These are phyloP conservation scores for Aulographum hederae DNA, from an alignment of 2,329 filamentous ascomycete genomes.

Conservation along the genomic window DNA sequence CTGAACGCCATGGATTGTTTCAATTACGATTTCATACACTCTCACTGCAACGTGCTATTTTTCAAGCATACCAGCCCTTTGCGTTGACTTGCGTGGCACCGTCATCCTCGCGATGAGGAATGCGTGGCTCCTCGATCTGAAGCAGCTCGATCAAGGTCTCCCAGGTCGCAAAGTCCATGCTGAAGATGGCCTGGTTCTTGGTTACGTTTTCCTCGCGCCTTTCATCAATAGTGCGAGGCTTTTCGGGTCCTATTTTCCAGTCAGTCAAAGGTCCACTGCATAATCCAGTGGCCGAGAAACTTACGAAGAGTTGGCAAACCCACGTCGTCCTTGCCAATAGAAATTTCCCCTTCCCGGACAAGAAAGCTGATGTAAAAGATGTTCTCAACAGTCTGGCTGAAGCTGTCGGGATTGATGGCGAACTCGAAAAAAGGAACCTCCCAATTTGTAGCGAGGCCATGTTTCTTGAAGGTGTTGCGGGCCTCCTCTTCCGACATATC, in stretches of 20 bases:
- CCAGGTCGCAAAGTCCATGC: slow-evolving; percentile 76
- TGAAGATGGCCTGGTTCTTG: slow-evolving; percentile 68
- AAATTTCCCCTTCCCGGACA: slow-evolving; percentile 67
- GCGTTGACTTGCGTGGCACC: too few relatives aligned
- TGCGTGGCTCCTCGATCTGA: slow-evolving; percentile 61
- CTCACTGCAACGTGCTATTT: too few relatives aligned
- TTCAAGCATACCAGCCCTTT: too few relatives aligned
- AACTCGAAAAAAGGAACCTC: slow-evolving; percentile 67
- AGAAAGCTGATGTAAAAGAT: slow-evolving; percentile 93
- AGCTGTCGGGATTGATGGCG: slow-evolving; percentile 74
- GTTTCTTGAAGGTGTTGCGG: slow-evolving; percentile 39
- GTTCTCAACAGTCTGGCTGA: slow-evolving; percentile 91
- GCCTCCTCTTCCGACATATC: slow-evolving; percentile 20
- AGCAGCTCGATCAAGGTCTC: slow-evolving; percentile 57
- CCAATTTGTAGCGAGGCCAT: slow-evolving; percentile 36
- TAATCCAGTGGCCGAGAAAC: slow-evolving; percentile 16
- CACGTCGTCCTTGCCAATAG: slow-evolving; percentile 53
- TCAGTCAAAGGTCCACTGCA: slow-evolving; percentile 1
- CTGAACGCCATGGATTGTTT: too few relatives aligned
- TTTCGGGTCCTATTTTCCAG: slow-evolving; percentile 20
- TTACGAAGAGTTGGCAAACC: slow-evolving; percentile 65
- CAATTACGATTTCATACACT: too few relatives aligned
- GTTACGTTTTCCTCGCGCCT: slow-evolving; percentile 38
- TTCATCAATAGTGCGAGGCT: slow-evolving; percentile 29
- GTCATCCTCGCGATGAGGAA: slow-evolving; percentile 63